A percentile compares a stretch with the other conserved stretches of the same genome.
Conservation (phyloP, 139 green algal species). For the Closterium sp. region DNA sequence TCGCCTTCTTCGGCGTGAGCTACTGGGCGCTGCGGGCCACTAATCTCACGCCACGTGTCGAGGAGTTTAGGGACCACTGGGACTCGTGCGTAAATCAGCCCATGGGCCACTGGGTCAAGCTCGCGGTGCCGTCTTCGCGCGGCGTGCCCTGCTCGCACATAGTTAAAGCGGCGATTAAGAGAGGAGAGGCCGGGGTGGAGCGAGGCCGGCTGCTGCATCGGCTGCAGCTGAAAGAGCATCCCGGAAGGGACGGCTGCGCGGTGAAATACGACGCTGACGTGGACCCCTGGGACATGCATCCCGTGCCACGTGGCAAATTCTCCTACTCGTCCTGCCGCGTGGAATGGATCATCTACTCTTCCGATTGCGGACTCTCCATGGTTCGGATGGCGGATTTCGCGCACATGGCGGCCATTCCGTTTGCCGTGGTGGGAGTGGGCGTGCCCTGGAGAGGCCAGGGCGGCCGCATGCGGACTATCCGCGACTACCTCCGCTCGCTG, state of each 20-base stretch:
- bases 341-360: constrained; percentile 19
- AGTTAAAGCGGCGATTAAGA: not conserved
- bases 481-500: constrained; percentile 13
- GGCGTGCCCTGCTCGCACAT: not conserved
- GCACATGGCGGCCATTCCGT: constrained; percentile 6
- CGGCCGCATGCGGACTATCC: constrained; percentile 7
- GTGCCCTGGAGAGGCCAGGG: constrained; percentile 12
- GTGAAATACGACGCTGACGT: not conserved
- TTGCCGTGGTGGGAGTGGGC: not conserved
- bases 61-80: not conserved
- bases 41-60: not conserved
- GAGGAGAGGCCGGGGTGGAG: not conserved
- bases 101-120: not conserved
- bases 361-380: constrained; percentile 2
- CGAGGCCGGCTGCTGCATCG: not conserved
- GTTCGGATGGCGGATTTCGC: constrained; percentile 19
- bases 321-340: not conserved
- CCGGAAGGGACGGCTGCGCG: not conserved
- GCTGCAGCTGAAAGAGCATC: not conserved
- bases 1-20: not conserved
- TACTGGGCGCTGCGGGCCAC: not conserved
- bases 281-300: not conserved
- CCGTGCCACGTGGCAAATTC: not conserved
- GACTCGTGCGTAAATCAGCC: not conserved
- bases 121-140: not conserved